Evolutionary conservation across 352 stramenopile species (phyloP).

Genomic region (Phytophthora sansomeana): DNA sequence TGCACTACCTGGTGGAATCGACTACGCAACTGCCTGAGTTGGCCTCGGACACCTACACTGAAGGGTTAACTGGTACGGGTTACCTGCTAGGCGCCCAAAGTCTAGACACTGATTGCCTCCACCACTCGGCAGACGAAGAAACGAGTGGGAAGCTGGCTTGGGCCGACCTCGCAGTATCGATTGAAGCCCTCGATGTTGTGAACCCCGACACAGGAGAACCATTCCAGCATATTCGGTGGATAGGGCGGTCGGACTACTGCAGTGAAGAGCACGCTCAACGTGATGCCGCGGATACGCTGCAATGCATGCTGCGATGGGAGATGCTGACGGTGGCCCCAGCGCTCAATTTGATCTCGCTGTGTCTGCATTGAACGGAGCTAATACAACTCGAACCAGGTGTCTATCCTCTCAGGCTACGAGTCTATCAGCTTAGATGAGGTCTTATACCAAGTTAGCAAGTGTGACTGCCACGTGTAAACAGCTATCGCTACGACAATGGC

Average conservation of each 20-base stretch:
- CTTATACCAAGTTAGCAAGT: too few relatives aligned
- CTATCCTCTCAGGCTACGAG: too few relatives aligned
- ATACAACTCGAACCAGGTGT: too few relatives aligned
- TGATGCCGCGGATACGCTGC: slow-evolving; percentile 39
- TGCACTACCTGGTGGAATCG: slow-evolving; percentile 43
- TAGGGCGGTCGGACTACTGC: slow-evolving; percentile 44
- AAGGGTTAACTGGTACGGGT: slow-evolving; percentile 11
- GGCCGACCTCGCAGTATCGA: slow-evolving; percentile 39
- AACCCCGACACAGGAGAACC: slow-evolving; percentile 22
- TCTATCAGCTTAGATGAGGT: slow-evolving; percentile 5
- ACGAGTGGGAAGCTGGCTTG: slow-evolving; percentile 26
- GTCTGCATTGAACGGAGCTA: neutral
- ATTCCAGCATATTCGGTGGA: slow-evolving; percentile 39
- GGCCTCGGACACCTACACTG: neutral
- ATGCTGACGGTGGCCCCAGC: slow-evolving; percentile 33
- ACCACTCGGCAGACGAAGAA: neutral
- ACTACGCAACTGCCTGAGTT: slow-evolving; percentile 1
- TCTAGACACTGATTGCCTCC: slow-evolving; percentile 13
- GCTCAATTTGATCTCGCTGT: slow-evolving; percentile 15
- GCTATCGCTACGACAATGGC: too few relatives aligned
- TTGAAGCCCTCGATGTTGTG: slow-evolving; percentile 32
- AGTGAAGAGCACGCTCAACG: slow-evolving; percentile 37
- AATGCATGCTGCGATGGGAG: slow-evolving; percentile 44
- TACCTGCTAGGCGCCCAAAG: slow-evolving; percentile 46
- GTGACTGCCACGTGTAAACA: too few relatives aligned